phyloP scores from a whole-genome alignment of 768 basidiomycete species.

The Crucibulum laeve region DNA sequence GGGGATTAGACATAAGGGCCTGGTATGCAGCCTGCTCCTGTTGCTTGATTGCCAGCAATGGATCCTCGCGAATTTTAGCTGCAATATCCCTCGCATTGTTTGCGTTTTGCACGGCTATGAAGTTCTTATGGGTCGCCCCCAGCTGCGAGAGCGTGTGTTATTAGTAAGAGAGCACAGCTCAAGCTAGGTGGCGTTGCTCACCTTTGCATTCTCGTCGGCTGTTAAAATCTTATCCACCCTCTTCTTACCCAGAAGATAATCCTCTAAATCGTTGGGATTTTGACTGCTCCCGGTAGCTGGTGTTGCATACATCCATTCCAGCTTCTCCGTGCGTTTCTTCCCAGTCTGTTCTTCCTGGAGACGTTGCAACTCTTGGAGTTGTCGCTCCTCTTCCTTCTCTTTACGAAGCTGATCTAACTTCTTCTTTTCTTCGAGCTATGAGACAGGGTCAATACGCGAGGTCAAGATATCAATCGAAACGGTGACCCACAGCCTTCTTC shows the following conservation, averaged over 20 bases:
- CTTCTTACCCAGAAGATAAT: slow-evolving; percentile 96
- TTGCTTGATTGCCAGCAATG: slow-evolving; percentile 94
- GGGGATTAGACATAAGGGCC: slow-evolving; percentile 79
- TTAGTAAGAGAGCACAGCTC: not conserved
- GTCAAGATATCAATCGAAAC: not conserved
- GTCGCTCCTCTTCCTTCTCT: slow-evolving; percentile 96
- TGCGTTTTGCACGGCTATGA: slow-evolving; percentile 93
- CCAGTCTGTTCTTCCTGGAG: slow-evolving; percentile 95
- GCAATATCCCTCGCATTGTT: slow-evolving; percentile 86
- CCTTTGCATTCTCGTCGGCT: slow-evolving; percentile 90
- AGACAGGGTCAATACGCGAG: slow-evolving; percentile 10
- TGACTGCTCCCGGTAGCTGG: slow-evolving; percentile 86
- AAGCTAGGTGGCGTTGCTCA: slow-evolving; percentile 18
- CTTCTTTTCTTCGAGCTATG: slow-evolving; percentile 96
- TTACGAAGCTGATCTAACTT: slow-evolving; percentile 95
- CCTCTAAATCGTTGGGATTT: slow-evolving; percentile 90
- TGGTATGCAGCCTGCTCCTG: slow-evolving; percentile 95
- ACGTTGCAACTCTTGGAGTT: slow-evolving; percentile 92
- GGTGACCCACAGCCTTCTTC: slow-evolving; percentile 79
- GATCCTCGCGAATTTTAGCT: slow-evolving; percentile 94
- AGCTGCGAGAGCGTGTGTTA: slow-evolving; percentile 38
- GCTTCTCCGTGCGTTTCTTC: slow-evolving; percentile 87
- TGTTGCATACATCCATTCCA: slow-evolving; percentile 99
- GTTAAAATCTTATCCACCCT: slow-evolving; percentile 94
- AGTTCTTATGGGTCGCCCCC: slow-evolving; percentile 85